phyloP scores from a whole-genome alignment of 495 filamentous ascomycete genomes.

The Chaetomium cochliodes region DNA sequence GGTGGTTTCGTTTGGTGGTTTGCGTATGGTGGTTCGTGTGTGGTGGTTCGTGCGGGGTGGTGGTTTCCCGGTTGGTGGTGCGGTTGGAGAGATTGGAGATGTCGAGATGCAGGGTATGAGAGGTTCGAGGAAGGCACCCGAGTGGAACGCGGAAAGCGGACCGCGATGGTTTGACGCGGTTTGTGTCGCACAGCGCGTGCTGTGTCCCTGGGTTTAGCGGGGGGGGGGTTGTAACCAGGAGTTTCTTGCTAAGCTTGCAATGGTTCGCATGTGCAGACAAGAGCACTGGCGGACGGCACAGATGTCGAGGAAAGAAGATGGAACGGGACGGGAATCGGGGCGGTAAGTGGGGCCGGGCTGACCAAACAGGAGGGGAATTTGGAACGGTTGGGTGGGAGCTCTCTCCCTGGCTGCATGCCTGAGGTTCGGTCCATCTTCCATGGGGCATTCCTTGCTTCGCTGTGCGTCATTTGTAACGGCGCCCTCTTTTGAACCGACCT shows the following conservation, averaged over 20 bases:
- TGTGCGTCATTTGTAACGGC: too few species aligned
- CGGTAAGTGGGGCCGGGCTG: neutral
- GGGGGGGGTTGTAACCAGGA: neutral
- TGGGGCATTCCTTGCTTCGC: too few species aligned
- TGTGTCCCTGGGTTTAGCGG: neutral
- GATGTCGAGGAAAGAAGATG: too few species aligned
- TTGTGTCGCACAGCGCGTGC: neutral
- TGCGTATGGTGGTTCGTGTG: too few species aligned
- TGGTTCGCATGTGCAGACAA: too few species aligned
- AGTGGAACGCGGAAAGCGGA: too few species aligned
- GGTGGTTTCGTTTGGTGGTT: neutral
- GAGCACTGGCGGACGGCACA: too few species aligned
- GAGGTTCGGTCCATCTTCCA: too few species aligned
- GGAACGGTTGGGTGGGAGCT: neutral
- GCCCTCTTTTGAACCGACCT: too few species aligned
- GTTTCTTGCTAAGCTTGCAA: neutral
- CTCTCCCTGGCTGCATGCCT: neutral
- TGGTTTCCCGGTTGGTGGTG: neutral
- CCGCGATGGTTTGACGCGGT: neutral
- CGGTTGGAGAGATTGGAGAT: neutral
- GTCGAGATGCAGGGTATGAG: neutral
- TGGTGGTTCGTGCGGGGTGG: too few species aligned
- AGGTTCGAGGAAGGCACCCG: too few species aligned
- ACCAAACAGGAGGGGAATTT: neutral
- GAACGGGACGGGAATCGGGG: too few species aligned